Base-by-base conservation (phyloP, 257 asterid genomes). In the Gentiana straminea region DNA sequence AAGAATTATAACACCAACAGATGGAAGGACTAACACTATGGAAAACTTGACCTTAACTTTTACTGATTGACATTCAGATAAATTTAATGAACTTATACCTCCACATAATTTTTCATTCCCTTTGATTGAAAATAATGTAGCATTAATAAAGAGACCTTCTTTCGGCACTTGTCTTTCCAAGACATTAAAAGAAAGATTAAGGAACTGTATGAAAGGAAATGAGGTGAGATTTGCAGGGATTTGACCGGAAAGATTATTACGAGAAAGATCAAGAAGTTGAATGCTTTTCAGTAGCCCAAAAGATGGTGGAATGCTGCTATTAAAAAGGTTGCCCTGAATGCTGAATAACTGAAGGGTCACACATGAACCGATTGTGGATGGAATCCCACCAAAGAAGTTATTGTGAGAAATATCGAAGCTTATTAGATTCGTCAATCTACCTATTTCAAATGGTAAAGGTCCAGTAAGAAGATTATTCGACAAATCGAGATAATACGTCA, bases 71-170 rank as follows among this genome's bases (percentile, higher is more conserved):
- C 61, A 57, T 9, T 57, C 61, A 43, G 51, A 51, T 24, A 56
- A 41, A 4, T 57, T 8, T 43, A 57, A 33, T 24, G 24, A 24
- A 24, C 24, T 24, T 24, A 24, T 24, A 24, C 24, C 24, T 24
- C 24, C 24, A 24, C 24, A 24, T 24, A 24, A 24, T 0, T 24
- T 24, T 54, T 7, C 13, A n/a, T 54, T 54, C 37, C 59, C 59
- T 34, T n/a, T 32, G 13, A 54, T 54, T 8, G 46, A 54, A 32
- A 54, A 54, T 11, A 7, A 43, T 33, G 45, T 24, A 33, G 2
- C 1, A n/a, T 54, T 54, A 34, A n/a, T 54, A 39, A 54, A 54
- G 59, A 54, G 4, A 9, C 59, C 59, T 35, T 54, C 59, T 4
- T 36, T 36, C 37, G 59, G 59, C 24, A 54, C 59, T 13, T 54